Percentiles rank a stretch among this genome's conserved stretches.
Conservation (phyloP, 2,329 filamentous ascomycete species). For the Ophiostoma sp. region DNA sequence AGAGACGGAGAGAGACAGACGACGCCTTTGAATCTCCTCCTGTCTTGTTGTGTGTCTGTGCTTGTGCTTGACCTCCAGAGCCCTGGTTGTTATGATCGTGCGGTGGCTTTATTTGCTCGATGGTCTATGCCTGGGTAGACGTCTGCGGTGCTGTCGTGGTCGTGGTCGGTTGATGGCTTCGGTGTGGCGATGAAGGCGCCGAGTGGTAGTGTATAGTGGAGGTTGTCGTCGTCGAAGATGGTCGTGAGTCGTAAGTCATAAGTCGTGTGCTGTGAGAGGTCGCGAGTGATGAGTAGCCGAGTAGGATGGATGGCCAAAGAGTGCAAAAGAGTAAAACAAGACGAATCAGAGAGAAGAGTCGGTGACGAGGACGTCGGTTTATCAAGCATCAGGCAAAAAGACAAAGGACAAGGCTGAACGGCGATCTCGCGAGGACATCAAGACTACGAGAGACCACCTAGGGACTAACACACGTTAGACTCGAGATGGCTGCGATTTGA, state of each 20-base stretch:
- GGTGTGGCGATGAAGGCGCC: conserved; percentile 4
- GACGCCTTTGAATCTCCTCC: conserved; percentile 3
- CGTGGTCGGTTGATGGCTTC: not conserved
- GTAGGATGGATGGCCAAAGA: not conserved
- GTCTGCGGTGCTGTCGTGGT: not conserved
- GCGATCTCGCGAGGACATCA: not conserved
- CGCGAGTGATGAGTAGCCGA: not conserved
- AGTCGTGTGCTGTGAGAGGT: not conserved
- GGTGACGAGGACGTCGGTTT: not conserved
- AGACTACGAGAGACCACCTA: not conserved
- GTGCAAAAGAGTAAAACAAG: not conserved
- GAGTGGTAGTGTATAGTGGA: not conserved
- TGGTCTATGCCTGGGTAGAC: not conserved
- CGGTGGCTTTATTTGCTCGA: not conserved
- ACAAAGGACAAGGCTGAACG: conserved; percentile 4
- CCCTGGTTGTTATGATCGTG: not conserved
- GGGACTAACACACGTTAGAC: not conserved
- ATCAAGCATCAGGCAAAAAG: not conserved
- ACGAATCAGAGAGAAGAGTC: not conserved
- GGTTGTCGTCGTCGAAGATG: not conserved
- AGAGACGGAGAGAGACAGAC: not conserved
- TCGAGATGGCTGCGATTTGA: not conserved
- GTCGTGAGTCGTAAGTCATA: not conserved
- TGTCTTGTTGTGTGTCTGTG: conserved; percentile 10
- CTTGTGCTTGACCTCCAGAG: not conserved